These are phyloP conservation scores for Dichotomocladium elegans DNA, from an alignment of 371 early-diverging fungal genomes.

Conservation along the genomic window DNA sequence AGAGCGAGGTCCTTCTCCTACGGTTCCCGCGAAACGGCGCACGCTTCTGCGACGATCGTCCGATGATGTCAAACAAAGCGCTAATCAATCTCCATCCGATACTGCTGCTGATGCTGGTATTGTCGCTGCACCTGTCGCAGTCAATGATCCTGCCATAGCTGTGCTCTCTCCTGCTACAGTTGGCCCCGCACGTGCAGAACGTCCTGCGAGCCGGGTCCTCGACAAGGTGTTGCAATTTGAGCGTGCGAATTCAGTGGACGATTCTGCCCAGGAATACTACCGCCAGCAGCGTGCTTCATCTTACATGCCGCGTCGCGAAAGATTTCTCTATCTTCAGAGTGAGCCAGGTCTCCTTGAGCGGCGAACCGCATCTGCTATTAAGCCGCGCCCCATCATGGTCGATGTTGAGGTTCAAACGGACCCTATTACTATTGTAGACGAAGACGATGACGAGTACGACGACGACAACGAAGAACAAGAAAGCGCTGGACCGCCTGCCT, in stretches of 20 bases:
- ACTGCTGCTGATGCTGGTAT: background rate
- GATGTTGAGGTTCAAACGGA: slow-evolving; percentile 17
- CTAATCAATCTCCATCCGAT: background rate
- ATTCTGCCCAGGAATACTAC: slow-evolving; percentile 19
- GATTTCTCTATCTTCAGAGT: slow-evolving; percentile 37
- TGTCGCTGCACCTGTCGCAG: background rate
- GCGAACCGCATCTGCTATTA: background rate
- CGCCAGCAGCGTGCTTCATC: slow-evolving; percentile 15
- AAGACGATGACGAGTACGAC: background rate
- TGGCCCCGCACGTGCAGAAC: background rate
- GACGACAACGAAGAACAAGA: background rate
- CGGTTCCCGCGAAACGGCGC: background rate
- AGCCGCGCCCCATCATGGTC: background rate
- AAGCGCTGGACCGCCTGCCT: slow-evolving; percentile 4
- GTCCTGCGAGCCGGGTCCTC: slow-evolving; percentile 23
- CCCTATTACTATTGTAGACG: background rate
- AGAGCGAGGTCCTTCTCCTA: background rate
- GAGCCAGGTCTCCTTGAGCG: slow-evolving; percentile 30
- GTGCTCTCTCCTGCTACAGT: background rate
- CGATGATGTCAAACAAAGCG: background rate
- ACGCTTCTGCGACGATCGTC: slow-evolving; percentile 1
- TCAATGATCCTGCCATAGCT: background rate
- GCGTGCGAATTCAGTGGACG: slow-evolving; percentile 36
- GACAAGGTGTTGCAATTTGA: slow-evolving; percentile 45
- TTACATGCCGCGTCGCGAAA: slow-evolving; percentile 33